Base-by-base conservation (phyloP, 805 yeast genomes). In the Yarrowia alimentaria region DNA sequence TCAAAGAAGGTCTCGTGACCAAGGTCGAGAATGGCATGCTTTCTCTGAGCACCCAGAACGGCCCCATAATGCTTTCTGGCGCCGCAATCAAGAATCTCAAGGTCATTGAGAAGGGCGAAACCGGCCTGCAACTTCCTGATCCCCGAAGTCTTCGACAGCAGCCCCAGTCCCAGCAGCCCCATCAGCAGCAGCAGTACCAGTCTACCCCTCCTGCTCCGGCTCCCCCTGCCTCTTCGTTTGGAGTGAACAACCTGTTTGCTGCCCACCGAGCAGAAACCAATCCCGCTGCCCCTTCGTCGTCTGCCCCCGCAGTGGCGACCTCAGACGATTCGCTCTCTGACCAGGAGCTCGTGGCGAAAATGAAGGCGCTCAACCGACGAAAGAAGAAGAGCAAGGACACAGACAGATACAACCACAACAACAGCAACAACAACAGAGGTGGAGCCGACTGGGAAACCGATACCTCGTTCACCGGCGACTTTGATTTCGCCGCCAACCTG, bases 401-500 rank as follows among this genome's bases (percentile, higher is more conserved):
- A 21, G 30, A 20, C 22, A 22, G 33, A 18, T 20, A 37, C 14
- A 45, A 32, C 38, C 29, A 22, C 33, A 13, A 34, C 18, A 19
- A 29, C 29, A 29, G 19, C 22, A 7, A 13, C 14, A 32, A 30
- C 24, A 22, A 35, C 47, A 18, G 22, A 11, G 24, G 33, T 21
- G 24, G 24, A 20, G 38, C 28, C 19, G 40, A 30, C n/a, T 38
- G 43, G 30, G 53, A 47, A 19, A 29, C 33, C 4, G 51, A 54
- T 16, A 48, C 52, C 5, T 47, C 32, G 5, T 32, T 28, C 21
- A 42, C 35, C 12, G 32, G 40, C 72, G 96, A 88, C 56, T 90
- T 90, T 66, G 96, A 90, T 64, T 90, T 90, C 65, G 86, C 79
- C 51, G 81, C 86, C 11, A 86, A 85, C 61, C 72, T 90, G 56